phyloP scores from a whole-genome alignment of 148 eudicot genomes.

The Diospyros lotus region DNA sequence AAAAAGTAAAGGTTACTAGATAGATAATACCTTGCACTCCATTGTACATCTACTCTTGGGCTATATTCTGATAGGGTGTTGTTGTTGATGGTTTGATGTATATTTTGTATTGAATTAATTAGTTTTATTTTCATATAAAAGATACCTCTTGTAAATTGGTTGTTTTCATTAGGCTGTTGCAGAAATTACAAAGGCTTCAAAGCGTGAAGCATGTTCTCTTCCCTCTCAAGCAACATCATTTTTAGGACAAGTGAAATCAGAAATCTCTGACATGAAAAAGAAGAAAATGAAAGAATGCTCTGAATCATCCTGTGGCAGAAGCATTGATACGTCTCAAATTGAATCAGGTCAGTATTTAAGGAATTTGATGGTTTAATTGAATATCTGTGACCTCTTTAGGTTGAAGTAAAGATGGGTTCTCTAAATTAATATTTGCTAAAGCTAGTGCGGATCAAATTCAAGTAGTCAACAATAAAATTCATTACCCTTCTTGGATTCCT shows the following conservation, averaged over 20 bases:
- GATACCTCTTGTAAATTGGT: slow-evolving; percentile 1
- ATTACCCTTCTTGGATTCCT: not conserved
- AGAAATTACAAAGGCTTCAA: slow-evolving; percentile 82
- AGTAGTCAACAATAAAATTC: not conserved
- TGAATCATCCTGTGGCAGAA: slow-evolving; percentile 12
- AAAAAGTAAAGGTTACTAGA: too few relatives aligned
- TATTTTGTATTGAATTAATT: not conserved
- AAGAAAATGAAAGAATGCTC: slow-evolving; percentile 23
- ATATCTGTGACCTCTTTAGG: not conserved
- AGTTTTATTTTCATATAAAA: not conserved
- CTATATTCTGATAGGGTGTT: too few relatives aligned
- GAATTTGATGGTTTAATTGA: not conserved
- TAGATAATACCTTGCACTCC: too few relatives aligned
- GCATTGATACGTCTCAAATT: slow-evolving; percentile 14
- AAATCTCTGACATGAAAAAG: slow-evolving; percentile 33
- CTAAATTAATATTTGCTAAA: too few relatives aligned
- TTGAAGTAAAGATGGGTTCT: too few relatives aligned
- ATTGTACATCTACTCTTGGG: too few relatives aligned
- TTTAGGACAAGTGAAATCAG: slow-evolving; percentile 37
- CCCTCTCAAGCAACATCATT: slow-evolving; percentile 55
- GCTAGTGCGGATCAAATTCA: too few relatives aligned
- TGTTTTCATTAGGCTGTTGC: slow-evolving; percentile 63
- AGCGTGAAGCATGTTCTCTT: slow-evolving; percentile 57
- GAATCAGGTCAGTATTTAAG: slow-evolving; percentile 43
- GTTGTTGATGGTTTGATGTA: too few relatives aligned